Evolutionary conservation across 139 green algal genomes (phyloP).

Genomic region (Penium margaritaceum): DNA sequence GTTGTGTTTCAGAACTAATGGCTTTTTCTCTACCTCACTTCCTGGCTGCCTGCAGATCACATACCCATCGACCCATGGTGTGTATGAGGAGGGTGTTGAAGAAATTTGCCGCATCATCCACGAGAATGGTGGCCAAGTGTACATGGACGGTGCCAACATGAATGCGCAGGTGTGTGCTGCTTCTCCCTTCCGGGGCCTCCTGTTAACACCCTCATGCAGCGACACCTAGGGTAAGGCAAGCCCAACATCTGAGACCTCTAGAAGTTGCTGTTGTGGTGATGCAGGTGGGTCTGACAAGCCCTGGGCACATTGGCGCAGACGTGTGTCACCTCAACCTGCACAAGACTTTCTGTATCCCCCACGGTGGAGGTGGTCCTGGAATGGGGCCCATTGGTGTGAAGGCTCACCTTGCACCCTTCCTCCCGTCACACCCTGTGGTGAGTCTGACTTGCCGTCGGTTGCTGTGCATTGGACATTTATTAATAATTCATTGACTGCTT

Average conservation of each 20-base stretch:
- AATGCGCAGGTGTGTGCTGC: constrained; percentile 65
- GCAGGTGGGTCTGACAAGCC: constrained; percentile 91
- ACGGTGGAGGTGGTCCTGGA: constrained; percentile 77
- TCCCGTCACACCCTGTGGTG: constrained; percentile 82
- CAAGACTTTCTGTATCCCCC: constrained; percentile 99
- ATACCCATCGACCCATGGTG: constrained; percentile 94
- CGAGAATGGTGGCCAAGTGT: constrained; percentile 83
- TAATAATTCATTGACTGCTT: too few species aligned
- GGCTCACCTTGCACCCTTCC: constrained; percentile 90
- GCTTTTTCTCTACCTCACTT: too few species aligned
- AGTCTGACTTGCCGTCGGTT: too few species aligned
- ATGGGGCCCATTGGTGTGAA: constrained; percentile 78
- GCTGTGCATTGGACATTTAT: too few species aligned
- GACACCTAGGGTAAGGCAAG: too few species aligned
- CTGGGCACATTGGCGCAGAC: constrained; percentile 94
- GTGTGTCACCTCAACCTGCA: constrained; percentile 99
- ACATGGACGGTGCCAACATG: constrained; percentile 99
- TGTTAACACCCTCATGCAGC: too few species aligned
- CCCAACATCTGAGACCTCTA: too few species aligned
- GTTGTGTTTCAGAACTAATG: too few species aligned
- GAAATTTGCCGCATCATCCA: constrained; percentile 95
- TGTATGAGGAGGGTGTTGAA: constrained; percentile 95
- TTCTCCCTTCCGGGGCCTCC: too few species aligned
- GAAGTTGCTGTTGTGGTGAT: too few species aligned
- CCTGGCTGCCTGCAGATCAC: constrained; percentile 54